Conservation (phyloP, 1,284 basidiomycete species). For the Puccinia horiana region DNA sequence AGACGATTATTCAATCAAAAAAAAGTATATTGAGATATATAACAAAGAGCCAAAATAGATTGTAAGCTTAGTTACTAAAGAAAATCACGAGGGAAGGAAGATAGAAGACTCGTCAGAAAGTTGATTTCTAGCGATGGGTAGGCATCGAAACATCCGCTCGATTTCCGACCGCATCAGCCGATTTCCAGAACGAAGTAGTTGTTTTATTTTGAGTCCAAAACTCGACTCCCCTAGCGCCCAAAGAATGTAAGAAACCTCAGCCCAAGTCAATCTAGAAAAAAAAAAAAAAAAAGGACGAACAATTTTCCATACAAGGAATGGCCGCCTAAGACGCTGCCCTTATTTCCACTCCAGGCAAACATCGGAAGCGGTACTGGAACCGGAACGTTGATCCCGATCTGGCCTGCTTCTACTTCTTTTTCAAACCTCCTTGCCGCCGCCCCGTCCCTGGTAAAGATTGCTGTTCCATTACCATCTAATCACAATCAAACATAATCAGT, state of each 20-base stretch:
- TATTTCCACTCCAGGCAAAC: slow-evolving; percentile 80
- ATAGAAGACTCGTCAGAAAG: no score
- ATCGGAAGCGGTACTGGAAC: slow-evolving; percentile 65
- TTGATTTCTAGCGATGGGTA: slow-evolving; percentile 17
- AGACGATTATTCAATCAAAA: no score
- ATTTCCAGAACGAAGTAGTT: slow-evolving; percentile 37
- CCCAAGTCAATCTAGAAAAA: neutral
- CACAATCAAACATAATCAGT: neutral
- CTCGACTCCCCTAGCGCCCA: slow-evolving; percentile 33
- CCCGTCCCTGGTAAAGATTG: slow-evolving; percentile 96
- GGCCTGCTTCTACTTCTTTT: slow-evolving; percentile 81
- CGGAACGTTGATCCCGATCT: slow-evolving; percentile 80
- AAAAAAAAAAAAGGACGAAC: slow-evolving; percentile 58
- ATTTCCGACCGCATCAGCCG: slow-evolving; percentile 38
- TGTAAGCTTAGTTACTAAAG: no score
- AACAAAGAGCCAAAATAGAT: no score
- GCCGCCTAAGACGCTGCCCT: slow-evolving; percentile 83
- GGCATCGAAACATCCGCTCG: slow-evolving; percentile 48
- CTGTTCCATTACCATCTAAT: slow-evolving; percentile 76
- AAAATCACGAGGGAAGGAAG: no score
- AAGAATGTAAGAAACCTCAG: neutral
- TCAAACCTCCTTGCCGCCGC: slow-evolving; percentile 93
- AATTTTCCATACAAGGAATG: slow-evolving; percentile 85
- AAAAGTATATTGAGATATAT: no score
- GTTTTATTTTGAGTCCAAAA: slow-evolving; percentile 49